Evolutionary conservation across 2,329 filamentous ascomycete species (phyloP), one percentile per base, ranked within the genome.

Genomic region (Talaromyces sp.): DNA sequence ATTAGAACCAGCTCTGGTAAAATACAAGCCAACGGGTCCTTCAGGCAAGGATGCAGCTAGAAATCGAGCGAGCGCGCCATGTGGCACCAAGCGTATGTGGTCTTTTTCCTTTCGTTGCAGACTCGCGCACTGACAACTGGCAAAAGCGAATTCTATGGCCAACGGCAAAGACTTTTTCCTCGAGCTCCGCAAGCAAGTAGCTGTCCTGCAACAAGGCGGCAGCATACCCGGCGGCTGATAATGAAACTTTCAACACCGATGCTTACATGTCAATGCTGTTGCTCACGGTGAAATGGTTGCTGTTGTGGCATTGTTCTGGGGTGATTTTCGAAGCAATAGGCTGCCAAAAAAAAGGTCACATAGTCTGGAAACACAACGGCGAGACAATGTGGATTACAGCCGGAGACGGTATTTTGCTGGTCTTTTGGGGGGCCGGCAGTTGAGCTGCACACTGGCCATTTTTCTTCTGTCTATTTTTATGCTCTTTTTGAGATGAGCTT

Each of bases 131-230:
- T 52, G 48, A 52, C 48, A 29, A 24, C 58, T 65, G 56, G 67
- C 17, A 38, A 54, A 31, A 80, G 79, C 77, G 38, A 79, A 79
- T 61, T 71, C 72, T 2, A 80, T 80, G 79, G 74, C 73, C 3
- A 80, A 75, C 61, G 77, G 77, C 9, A 80, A 77, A 66, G 79
- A 80, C 62, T 80, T 81, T 68, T 80, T 79, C 66, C 68, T 79
- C 54, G 79, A 81, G 62, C 72, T 81, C 31, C 75, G 78, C 46
- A 80, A 79, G 65, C 79, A 81, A 63, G 68, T 80, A 12, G 70
- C 75, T 1, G 65, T 72, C 11, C 66, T 79, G 46, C 77, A 74
- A 46, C 72, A 77, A 61, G 67, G 67, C 32, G 72, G 65, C 10
- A 71, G 66, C 63, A 67, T 70, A 12, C 66, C 72, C 19, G 74